Evolutionary conservation across 768 basidiomycete species (phyloP).

Genomic region (Dendrothele bispora): DNA sequence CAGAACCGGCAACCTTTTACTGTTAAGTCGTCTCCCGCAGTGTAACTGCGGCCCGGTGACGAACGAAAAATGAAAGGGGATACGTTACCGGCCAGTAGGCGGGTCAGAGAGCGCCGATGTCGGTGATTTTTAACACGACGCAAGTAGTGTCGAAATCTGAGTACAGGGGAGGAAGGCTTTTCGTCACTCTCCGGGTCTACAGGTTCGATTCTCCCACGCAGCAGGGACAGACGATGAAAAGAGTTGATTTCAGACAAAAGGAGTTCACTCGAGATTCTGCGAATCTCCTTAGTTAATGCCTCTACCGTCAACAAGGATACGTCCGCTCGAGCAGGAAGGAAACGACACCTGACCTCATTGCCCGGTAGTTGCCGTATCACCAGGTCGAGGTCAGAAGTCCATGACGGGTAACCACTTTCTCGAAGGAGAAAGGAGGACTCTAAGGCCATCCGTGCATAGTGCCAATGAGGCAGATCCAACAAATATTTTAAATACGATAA

Average conservation of each 20-base stretch:
- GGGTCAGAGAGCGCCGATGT: background rate
- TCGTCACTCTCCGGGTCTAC: background rate
- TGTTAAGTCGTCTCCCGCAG: background rate
- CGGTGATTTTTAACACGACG: background rate
- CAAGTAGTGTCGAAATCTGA: background rate
- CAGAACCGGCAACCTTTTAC: background rate
- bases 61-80: background rate
- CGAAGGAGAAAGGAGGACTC: background rate
- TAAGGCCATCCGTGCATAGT: background rate
- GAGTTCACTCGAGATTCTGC: background rate
- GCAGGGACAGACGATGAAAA: background rate
- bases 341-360: background rate
- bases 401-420: background rate
- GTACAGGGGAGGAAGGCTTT: background rate
- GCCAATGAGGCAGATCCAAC: background rate
- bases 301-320: background rate
- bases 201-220: background rate
- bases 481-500: constrained; percentile 10
- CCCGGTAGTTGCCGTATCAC: background rate
- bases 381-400: background rate
- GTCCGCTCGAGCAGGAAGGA: background rate
- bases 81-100: background rate
- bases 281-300: background rate
- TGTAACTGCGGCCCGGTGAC: background rate
- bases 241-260: background rate